Evolutionary conservation across 257 asterid genomes (phyloP).

Genomic region (Solanum dulcamara): DNA sequence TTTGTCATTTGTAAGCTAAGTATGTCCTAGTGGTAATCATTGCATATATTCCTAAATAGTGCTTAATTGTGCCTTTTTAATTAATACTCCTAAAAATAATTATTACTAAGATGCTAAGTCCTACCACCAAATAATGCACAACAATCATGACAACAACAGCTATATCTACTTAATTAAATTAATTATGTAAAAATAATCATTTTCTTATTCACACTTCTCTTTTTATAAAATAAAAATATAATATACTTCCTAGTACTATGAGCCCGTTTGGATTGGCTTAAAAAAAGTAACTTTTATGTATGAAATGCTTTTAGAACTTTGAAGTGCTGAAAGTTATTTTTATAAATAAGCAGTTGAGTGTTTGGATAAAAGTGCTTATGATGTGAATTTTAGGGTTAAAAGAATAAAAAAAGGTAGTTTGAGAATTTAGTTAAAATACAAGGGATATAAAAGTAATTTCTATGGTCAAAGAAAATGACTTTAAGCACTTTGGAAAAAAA

Average conservation of each 20-base stretch:
- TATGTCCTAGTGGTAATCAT: not conserved
- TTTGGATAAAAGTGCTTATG: too few species aligned
- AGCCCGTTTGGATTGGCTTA: too few species aligned
- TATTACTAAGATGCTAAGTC: not conserved
- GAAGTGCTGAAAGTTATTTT: too few species aligned
- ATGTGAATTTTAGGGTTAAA: too few species aligned
- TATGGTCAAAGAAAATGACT: too few species aligned
- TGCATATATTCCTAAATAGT: conserved; percentile 6
- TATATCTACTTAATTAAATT: not conserved
- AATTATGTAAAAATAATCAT: not conserved
- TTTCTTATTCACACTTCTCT: not conserved
- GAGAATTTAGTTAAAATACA: too few species aligned
- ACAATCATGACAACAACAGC: not conserved
- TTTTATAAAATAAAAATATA: not conserved
- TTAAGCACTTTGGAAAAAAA: too few species aligned
- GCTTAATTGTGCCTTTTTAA: not conserved
- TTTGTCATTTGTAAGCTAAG: not conserved
- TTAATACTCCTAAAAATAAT: not conserved
- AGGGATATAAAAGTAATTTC: too few species aligned
- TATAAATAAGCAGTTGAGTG: too few species aligned
- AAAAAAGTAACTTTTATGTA: too few species aligned
- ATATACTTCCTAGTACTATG: not conserved
- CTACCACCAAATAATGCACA: not conserved
- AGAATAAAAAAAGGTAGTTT: too few species aligned
- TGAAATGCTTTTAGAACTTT: too few species aligned